Conservation (phyloP, 1,139 yeast species). For the Pichia sp. region DNA sequence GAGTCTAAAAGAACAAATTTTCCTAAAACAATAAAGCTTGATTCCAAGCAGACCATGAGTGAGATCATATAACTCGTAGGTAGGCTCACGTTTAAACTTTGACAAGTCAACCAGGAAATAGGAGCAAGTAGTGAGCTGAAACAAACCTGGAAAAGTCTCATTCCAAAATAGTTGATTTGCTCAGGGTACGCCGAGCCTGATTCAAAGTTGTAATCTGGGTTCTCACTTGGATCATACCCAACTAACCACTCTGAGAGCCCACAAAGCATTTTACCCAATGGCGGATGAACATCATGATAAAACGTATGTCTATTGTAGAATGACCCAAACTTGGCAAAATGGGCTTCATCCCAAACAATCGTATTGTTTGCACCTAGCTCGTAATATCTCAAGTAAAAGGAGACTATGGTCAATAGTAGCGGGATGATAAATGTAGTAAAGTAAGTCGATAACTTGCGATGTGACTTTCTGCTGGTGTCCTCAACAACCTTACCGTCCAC, state of each 20-base stretch:
- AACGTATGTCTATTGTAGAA: constrained; percentile 58
- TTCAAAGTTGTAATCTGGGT: constrained; percentile 55
- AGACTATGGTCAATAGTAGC: constrained; percentile 42
- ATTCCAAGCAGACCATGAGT: constrained; percentile 60
- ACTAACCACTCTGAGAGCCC: constrained; percentile 66
- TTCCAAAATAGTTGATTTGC: constrained; percentile 47
- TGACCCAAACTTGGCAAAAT: constrained; percentile 57
- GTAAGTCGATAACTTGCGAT: neutral
- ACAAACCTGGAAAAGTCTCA: constrained; percentile 63
- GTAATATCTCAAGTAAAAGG: constrained; percentile 65
- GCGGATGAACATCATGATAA: constrained; percentile 79
- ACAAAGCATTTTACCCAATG: constrained; percentile 66
- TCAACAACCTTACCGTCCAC: neutral
- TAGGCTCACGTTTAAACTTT: constrained; percentile 42
- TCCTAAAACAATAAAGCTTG: constrained; percentile 59
- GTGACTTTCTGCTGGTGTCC: neutral
- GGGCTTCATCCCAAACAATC: constrained; percentile 97
- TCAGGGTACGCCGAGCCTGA: constrained; percentile 57
- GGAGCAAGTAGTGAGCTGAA: constrained; percentile 64
- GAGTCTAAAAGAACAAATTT: constrained; percentile 73
- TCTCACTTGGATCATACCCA: constrained; percentile 46
- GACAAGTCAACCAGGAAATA: constrained; percentile 57
- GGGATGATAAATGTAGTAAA: constrained; percentile 39
- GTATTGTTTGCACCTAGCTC: constrained; percentile 55
- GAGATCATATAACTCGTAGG: constrained; percentile 51